Base-by-base conservation (phyloP, 2,329 filamentous ascomycete species). In the Byssoonygena ceratinophila region DNA sequence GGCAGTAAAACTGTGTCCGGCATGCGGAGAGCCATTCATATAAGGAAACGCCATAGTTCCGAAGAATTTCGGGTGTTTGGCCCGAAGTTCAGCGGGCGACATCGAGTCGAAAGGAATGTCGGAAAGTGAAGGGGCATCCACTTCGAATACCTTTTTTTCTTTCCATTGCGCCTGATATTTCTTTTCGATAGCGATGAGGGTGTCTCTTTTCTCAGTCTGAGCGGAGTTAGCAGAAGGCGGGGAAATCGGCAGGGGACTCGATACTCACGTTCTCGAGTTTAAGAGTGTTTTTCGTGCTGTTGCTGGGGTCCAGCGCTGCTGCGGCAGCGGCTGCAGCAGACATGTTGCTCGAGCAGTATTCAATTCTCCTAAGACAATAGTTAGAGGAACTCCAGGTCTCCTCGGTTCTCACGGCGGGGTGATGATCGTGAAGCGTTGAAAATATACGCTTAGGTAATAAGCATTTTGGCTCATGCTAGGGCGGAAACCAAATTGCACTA, bases 91-190 rank as follows among this genome's bases (percentile, higher is more conserved):
- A 58, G 80, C 80, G 54, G 86, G 76, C 47, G 83, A 76, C 61
- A 90, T 82, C 56, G 84, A 82, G 64, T 84, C 78, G 60, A 85
- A 81, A 55, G 88, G 85, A 58, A 89, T 79, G 60, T 96, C 89
- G 58, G 78, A 72, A 49, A 82, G 81, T 18, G 85, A 82, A 31
- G 92, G 92, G 22, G 92, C 89, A 70, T 97, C 76, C 61, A 83
- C 78, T 70, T 96, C 79, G 78, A 97, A 98, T 60, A 95, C 74
- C 58, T 78, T 78, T 60, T 81, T 75, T 54, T 86, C 76, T 64
- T 84, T 80, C 88, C 88, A 94, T 79, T 83, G 76, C 65, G 83
- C 74, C 73, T 97, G 91, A 72, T 94, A 96, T 67, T 89, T 89
- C 74, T 92, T 94, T 74, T 97, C 91, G 63, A 84, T 79, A 29